A percentile compares a stretch with the other conserved stretches of the same genome.
Evolutionary conservation across 495 filamentous ascomycete species (phyloP).

Genomic region (Penicillium cinerascens): DNA sequence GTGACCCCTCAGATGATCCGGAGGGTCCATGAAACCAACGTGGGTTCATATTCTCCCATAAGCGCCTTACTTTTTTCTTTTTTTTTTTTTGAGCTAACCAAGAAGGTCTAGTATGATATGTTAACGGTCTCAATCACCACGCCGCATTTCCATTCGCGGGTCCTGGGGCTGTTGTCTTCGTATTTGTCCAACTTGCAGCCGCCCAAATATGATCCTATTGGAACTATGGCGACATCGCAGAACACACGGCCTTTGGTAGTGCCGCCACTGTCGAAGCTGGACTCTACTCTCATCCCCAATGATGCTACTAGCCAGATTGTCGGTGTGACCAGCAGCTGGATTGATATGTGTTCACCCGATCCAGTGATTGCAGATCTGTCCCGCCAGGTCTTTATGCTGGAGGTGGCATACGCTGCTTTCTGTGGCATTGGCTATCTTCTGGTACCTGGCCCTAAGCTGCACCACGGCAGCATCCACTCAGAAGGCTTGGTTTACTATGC

Average conservation of each 20-base stretch:
- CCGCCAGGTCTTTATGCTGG: conserved; percentile 81
- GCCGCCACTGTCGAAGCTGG: conserved; percentile 64
- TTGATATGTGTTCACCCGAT: conserved; percentile 81
- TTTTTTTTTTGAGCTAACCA: conserved; percentile 6
- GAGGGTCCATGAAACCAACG: conserved; percentile 60
- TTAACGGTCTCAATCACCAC: conserved; percentile 88
- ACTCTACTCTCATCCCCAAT: conserved; percentile 71
- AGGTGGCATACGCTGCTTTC: conserved; percentile 92
- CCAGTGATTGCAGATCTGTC: conserved; percentile 78
- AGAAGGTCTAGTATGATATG: conserved; percentile 74
- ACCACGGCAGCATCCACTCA: conserved; percentile 42
- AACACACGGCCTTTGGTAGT: conserved; percentile 54
- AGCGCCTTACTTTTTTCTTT: background rate
- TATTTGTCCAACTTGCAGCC: conserved; percentile 44
- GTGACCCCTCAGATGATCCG: conserved; percentile 62
- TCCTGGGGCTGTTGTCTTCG: conserved; percentile 60
- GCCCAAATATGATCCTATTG: conserved; percentile 28
- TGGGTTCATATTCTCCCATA: conserved; percentile 24
- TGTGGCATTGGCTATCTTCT: conserved; percentile 83
- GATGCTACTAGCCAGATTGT: conserved; percentile 68
- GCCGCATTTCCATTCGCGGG: conserved; percentile 70
- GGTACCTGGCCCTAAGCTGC: conserved; percentile 66
- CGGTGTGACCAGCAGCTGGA: conserved; percentile 78
- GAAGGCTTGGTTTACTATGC: conserved; percentile 68
- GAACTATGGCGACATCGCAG: conserved; percentile 34